phyloP scores from a whole-genome alignment of 371 early-diverging fungal species.

The Mucor ambiguus region DNA sequence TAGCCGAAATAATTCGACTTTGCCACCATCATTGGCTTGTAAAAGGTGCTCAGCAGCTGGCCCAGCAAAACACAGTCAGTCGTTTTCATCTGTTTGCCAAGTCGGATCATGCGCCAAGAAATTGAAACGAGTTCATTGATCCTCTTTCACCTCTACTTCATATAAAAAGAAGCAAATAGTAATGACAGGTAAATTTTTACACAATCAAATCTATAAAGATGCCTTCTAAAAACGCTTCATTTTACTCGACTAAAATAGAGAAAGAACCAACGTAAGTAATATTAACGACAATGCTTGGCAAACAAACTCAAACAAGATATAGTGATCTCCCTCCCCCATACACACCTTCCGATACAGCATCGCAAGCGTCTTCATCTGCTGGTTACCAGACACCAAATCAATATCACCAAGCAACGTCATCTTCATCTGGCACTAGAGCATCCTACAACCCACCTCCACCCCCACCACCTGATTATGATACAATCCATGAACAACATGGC shows the following conservation, averaged over 20 bases:
- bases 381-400: background rate
- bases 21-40: background rate
- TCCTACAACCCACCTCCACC: background rate
- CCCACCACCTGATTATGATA: background rate
- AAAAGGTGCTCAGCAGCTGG: background rate
- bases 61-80: background rate
- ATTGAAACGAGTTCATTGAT: background rate
- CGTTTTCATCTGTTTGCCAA: background rate
- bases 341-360: background rate
- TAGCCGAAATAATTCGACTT: background rate
- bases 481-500: background rate
- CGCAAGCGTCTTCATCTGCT: background rate
- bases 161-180: background rate
- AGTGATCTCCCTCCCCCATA: conserved; percentile 26
- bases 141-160: background rate
- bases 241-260: background rate
- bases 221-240: background rate
- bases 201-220: background rate
- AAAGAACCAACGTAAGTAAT: conserved; percentile 8
- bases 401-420: background rate
- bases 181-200: conserved; percentile 4
- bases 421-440: background rate
- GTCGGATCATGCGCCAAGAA: conserved; percentile 10
- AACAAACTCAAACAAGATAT: background rate
- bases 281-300: background rate